Evolutionary conservation across 768 basidiomycete genomes (phyloP).

Genomic region (Trametes coccinea): DNA sequence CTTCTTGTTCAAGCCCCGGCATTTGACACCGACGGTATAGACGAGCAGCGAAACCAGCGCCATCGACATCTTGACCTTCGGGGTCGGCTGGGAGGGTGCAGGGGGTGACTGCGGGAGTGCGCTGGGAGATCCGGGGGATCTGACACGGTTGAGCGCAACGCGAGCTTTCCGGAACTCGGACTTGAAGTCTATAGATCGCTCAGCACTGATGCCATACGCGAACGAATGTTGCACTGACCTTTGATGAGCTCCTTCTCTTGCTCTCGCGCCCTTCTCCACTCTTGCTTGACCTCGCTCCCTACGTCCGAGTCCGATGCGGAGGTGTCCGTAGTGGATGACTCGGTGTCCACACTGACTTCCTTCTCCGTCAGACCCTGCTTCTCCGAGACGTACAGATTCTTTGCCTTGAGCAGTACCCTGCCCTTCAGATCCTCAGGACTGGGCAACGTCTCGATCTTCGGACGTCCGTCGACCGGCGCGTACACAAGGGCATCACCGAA

Average conservation of each 20-base stretch:
- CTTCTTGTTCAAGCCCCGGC: slow-evolving; percentile 85
- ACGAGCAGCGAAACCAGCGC: slow-evolving; percentile 75
- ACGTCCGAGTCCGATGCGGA: slow-evolving; percentile 34
- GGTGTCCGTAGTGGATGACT: slow-evolving; percentile 43
- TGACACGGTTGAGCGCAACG: slow-evolving; percentile 42
- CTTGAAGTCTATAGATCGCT: slow-evolving; percentile 36
- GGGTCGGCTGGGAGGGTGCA: slow-evolving; percentile 8
- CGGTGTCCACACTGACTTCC: slow-evolving; percentile 38
- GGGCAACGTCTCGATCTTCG: slow-evolving; percentile 58
- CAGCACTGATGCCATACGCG: not conserved
- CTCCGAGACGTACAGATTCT: slow-evolving; percentile 65
- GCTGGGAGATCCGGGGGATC: slow-evolving; percentile 14
- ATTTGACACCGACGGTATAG: slow-evolving; percentile 96
- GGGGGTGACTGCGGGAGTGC: slow-evolving; percentile 1
- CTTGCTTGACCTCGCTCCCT: slow-evolving; percentile 29
- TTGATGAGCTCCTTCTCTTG: slow-evolving; percentile 37
- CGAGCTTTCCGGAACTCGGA: slow-evolving; percentile 42
- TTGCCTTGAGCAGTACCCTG: slow-evolving; percentile 84
- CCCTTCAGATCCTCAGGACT: slow-evolving; percentile 83
- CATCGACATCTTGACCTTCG: slow-evolving; percentile 71
- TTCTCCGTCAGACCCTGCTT: slow-evolving; percentile 36
- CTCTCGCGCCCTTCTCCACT: slow-evolving; percentile 33
- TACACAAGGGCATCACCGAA: slow-evolving; percentile 58
- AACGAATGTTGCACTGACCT: slow-evolving; percentile 25
- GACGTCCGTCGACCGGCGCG: slow-evolving; percentile 47